These are phyloP conservation scores for Fusarium sp. DNA, from an alignment of 2,329 filamentous ascomycete species.

Conservation along the genomic window DNA sequence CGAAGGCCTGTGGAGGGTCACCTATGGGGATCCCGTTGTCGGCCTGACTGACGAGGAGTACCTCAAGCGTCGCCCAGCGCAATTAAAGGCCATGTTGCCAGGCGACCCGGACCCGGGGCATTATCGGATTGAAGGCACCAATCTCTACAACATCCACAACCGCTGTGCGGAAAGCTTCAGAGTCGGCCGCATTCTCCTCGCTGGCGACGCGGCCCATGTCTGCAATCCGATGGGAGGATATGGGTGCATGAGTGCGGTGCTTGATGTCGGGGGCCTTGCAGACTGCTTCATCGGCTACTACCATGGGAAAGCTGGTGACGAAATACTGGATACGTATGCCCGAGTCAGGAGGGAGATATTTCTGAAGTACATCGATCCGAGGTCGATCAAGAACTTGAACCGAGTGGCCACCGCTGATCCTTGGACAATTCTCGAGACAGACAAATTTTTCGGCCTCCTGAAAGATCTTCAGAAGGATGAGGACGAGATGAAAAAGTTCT, in stretches of 20 bases:
- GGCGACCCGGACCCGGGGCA: not conserved
- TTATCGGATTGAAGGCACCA: not conserved
- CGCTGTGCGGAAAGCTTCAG: not conserved
- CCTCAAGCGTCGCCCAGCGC: not conserved
- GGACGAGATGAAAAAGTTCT: not conserved
- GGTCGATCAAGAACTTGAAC: not conserved
- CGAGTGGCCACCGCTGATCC: not conserved
- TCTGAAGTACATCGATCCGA: not conserved
- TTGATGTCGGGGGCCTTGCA: slow-evolving; percentile 1
- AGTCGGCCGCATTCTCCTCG: slow-evolving; percentile 3
- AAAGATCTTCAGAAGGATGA: not conserved
- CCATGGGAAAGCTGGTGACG: not conserved
- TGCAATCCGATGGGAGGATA: slow-evolving; percentile 15
- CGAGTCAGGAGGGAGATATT: slow-evolving; percentile 36
- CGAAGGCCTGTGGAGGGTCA: slow-evolving; percentile 4
- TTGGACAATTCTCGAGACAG: not conserved
- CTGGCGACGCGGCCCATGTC: slow-evolving; percentile 9
- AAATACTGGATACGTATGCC: slow-evolving; percentile 5
- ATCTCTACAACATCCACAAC: slow-evolving; percentile 10
- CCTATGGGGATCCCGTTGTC: not conserved
- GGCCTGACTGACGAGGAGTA: slow-evolving; percentile 6
- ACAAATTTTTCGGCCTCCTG: not conserved
- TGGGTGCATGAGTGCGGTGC: not conserved
- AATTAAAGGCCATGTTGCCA: not conserved
- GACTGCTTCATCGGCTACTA: slow-evolving; percentile 8